Evolutionary conservation across 768 basidiomycete genomes (phyloP), one percentile per base, ranked within the genome.

Genomic region (Tricholoma hemisulphureum): DNA sequence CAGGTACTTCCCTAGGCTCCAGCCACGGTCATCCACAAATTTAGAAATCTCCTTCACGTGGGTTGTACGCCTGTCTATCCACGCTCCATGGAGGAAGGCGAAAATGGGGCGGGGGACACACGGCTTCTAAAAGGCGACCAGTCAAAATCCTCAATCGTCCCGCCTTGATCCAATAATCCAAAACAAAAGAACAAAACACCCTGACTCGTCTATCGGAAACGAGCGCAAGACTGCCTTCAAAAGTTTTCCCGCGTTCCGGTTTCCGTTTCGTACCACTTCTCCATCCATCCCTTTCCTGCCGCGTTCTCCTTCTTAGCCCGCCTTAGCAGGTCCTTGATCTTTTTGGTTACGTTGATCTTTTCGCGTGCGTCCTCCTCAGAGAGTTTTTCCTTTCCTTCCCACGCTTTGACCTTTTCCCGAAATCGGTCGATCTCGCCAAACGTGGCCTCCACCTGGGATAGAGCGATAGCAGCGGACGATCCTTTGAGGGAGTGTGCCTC

Each of bases 401-500:
- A 92, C 87, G 46, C 83, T 78, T 56, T 49, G 26, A n/a, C 46
- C n/a, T 79, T 73, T 61, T 86, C 79, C 46, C 93, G 94, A 64
- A 87, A 88, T 72, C 95, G 85, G 73, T 98, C 95, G 65, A 98
- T 95, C 73, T 83, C 82, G 72, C 93, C 94, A 77, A 96, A 98
- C 23, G 88, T 86, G 14, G 75, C 80, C 69, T 93, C 89, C 53
- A 99, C 95, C 61, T 83, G 83, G 57, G 75, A 74, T 28, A 95
- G 83, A 24, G 97, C 96, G 45, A 99, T 81, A 2, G 95, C 93
- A 26, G 95, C 95, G 11, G 95, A 96, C 2, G 95, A 98, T 48
- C 96, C 96, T 73, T 98, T 99, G 68, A 98, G 85, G 75, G 92
- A 99, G 74, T 99, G 96, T 0, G 95, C 97, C 9, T 89, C 80